Base-by-base conservation (phyloP, 768 basidiomycete genomes). In the Melanogaster broomeanus region DNA sequence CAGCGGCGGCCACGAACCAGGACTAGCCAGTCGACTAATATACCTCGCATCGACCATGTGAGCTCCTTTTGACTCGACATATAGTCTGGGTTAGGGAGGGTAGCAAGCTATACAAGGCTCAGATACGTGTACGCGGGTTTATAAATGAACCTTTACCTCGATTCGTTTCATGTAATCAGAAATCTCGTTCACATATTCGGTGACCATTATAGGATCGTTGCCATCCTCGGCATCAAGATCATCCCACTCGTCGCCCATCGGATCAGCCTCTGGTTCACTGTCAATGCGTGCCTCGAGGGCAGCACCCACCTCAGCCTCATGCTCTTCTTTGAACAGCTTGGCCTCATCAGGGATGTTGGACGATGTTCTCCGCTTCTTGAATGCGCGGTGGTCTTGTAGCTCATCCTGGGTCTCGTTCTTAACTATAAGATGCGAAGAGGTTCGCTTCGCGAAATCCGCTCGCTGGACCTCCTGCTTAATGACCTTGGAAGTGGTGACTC, bases 201-300 rank as follows among this genome's bases (percentile, higher is more conserved):
- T 88, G 57, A 97, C 95, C 95, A 98, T 98, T 53, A 91, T 77
- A 12, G 96, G 97, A 64, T 99, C 96, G 44, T 93, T 92, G 48
- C 76, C 83, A 65, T 98, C 95, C 19, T 95, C 93, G 1, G 83
- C 84, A 57, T 98, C 94, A 16, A 98, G 79, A 63, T 98, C 96
- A 28, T 89, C 89, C 95, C 93, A 98, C 64, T 78, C 74, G 62
- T 74, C 58, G 55, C 76, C 77, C 49, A 87, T 76, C 3, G 84
- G 85, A 57, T 87, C 85, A 5, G 81, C 85, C 63, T 89, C 89
- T 4, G 61, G 66, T 53, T 84, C 81, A 10, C 73, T 74, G 28
- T 83, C 73, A 25, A 67, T 57, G 13, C 60, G 56, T 12, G 66
- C 72, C 28, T 80, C 70, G 8, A 80, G 74, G 16, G 74, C 73